These are phyloP conservation scores for Syzygium aromaticum DNA, from an alignment of 345 rosid species.

Conservation along the genomic window DNA sequence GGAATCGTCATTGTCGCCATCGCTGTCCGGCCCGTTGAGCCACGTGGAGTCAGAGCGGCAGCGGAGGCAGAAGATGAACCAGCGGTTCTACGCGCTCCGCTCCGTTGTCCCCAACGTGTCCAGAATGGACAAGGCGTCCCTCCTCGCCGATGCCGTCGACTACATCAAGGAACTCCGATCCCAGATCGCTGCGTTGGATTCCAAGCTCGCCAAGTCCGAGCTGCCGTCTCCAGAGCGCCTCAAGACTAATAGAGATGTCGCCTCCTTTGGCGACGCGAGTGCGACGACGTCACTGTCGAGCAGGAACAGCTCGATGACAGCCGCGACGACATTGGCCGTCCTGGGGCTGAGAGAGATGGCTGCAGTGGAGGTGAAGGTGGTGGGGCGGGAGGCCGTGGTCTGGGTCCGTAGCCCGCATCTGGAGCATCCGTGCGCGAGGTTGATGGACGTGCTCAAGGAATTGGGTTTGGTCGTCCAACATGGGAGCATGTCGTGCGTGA, in stretches of 20 bases:
- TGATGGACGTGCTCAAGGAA: background rate
- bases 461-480: slow-evolving; percentile 24
- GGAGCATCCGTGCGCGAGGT: background rate
- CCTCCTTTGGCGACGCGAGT: background rate
- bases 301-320: background rate
- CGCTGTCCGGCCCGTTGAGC: background rate
- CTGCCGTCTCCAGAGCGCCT: background rate
- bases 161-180: background rate
- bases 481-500: slow-evolving; percentile 24
- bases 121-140: background rate
- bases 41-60: background rate
- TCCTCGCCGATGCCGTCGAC: background rate
- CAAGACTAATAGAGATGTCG: background rate
- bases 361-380: background rate
- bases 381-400: background rate
- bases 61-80: background rate
- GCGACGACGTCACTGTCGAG: background rate
- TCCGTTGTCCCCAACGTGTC: background rate
- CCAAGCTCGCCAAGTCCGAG: background rate
- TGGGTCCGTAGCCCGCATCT: background rate
- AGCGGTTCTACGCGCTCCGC: background rate
- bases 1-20: background rate
- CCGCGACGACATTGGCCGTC: background rate
- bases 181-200: background rate
- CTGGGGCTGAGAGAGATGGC: background rate